Conservation (phyloP, 2,329 filamentous ascomycete species). For the Diplodia sapinea region DNA sequence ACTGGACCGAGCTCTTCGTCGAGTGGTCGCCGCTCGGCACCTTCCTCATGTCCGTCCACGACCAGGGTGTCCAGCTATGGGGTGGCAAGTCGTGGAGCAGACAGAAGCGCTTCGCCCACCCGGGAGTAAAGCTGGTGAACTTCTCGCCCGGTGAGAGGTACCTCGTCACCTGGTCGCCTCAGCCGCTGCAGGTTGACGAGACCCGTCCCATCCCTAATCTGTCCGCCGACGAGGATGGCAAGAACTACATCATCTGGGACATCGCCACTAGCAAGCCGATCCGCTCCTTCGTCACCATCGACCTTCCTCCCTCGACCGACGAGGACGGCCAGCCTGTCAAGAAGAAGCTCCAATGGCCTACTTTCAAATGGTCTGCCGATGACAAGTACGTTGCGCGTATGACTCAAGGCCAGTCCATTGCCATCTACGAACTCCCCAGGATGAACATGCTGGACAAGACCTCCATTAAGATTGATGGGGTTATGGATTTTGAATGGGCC, state of each 20-base stretch:
- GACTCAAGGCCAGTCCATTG: constrained; percentile 85
- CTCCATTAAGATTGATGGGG: constrained; percentile 92
- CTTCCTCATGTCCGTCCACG: constrained; percentile 91
- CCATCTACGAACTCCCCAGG: constrained; percentile 84
- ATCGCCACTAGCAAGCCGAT: constrained; percentile 87
- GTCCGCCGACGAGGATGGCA: constrained; percentile 86
- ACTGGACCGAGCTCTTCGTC: constrained; percentile 98
- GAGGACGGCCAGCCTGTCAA: constrained; percentile 71
- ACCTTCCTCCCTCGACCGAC: constrained; percentile 69
- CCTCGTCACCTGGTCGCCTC: constrained; percentile 94
- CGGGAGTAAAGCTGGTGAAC: constrained; percentile 92
- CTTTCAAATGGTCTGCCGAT: constrained; percentile 99
- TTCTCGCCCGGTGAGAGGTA: constrained; percentile 95
- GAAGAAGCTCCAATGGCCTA: constrained; percentile 96
- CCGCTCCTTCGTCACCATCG: constrained; percentile 90
- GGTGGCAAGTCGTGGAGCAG: constrained; percentile 87
- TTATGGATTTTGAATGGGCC: constrained; percentile 98
- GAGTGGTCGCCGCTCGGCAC: constrained; percentile 97
- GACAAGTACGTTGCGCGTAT: constrained; percentile 96
- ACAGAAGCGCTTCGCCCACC: constrained; percentile 91
- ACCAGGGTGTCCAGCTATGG: constrained; percentile 97
- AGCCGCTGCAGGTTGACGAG: constrained; percentile 90
- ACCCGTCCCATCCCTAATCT: constrained; percentile 79
- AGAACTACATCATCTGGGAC: constrained; percentile 99
- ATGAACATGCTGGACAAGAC: constrained; percentile 93